Evolutionary conservation across 2,329 filamentous ascomycete species (phyloP).

Genomic region (Ophiostoma pallidulum): DNA sequence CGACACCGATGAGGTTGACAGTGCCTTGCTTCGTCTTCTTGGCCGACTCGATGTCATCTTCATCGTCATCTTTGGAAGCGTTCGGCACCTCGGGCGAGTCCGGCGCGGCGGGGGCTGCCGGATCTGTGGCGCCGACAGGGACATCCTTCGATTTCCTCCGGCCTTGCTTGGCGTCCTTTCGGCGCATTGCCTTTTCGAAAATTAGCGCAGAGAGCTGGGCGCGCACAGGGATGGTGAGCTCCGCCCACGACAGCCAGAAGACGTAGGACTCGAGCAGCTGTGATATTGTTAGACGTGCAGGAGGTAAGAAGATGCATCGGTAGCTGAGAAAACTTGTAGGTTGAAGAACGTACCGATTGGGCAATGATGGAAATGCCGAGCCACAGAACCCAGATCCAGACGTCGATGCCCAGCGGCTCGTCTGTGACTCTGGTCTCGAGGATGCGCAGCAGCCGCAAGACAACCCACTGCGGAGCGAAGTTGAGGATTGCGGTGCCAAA

Average conservation of each 20-base stretch:
- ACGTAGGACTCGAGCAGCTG: slow-evolving; percentile 54
- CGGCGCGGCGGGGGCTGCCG: slow-evolving; percentile 21
- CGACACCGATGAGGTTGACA: slow-evolving; percentile 71
- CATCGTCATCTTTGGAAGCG: slow-evolving; percentile 37
- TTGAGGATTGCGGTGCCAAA: slow-evolving; percentile 46
- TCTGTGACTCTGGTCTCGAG: slow-evolving; percentile 48
- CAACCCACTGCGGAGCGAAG: slow-evolving; percentile 61
- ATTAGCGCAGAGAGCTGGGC: slow-evolving; percentile 62
- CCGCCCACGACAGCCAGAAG: slow-evolving; percentile 56
- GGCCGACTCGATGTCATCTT: slow-evolving; percentile 37
- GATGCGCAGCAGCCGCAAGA: slow-evolving; percentile 54
- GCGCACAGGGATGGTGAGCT: slow-evolving; percentile 56
- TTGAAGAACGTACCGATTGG: slow-evolving; percentile 26
- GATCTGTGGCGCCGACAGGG: slow-evolving; percentile 23
- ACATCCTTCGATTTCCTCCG: slow-evolving; percentile 34
- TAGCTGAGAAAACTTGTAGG: background rate
- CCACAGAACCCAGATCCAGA: slow-evolving; percentile 60
- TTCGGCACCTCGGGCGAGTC: too few relatives aligned
- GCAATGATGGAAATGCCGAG: slow-evolving; percentile 52
- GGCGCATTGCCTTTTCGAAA: slow-evolving; percentile 66
- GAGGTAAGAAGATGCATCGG: slow-evolving; percentile 20
- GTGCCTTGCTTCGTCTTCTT: slow-evolving; percentile 56
- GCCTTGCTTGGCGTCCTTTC: slow-evolving; percentile 65
- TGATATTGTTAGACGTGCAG: slow-evolving; percentile 22
- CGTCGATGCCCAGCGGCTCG: slow-evolving; percentile 37